phyloP scores from a whole-genome alignment of 2,329 filamentous ascomycete species.

The Eutypa lata region DNA sequence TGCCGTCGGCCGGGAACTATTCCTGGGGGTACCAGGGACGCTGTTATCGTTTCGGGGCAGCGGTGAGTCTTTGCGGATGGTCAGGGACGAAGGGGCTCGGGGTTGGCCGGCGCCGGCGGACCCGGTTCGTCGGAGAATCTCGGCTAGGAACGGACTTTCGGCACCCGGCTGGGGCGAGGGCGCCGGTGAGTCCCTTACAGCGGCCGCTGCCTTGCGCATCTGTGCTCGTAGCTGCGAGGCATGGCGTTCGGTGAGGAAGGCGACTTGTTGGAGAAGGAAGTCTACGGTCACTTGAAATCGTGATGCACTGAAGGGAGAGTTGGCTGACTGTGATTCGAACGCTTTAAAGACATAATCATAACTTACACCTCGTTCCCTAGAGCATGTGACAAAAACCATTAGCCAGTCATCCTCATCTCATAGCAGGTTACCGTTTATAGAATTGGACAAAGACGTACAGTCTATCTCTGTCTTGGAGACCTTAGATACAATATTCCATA shows the following conservation, averaged over 20 bases:
- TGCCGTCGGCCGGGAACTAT: constrained; percentile 40
- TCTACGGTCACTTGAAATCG: constrained; percentile 81
- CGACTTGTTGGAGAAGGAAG: constrained; percentile 89
- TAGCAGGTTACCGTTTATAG: constrained; percentile 5
- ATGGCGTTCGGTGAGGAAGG: constrained; percentile 89
- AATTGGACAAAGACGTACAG: constrained; percentile 54
- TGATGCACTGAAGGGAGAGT: constrained; percentile 53
- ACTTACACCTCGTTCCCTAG: constrained; percentile 75
- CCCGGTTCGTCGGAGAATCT: constrained; percentile 48
- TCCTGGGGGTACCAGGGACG: constrained; percentile 40
- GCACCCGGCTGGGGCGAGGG: constrained; percentile 55
- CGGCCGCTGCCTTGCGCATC: constrained; percentile 71
- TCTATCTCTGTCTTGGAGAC: constrained; percentile 81
- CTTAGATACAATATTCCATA: constrained; percentile 88
- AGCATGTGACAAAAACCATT: constrained; percentile 6
- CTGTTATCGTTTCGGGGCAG: constrained; percentile 45
- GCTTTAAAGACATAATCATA: constrained; percentile 3
- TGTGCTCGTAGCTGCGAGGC: constrained; percentile 86
- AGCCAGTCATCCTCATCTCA: constrained; percentile 1
- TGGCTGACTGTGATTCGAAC: constrained; percentile 9
- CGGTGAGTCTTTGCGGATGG: constrained; percentile 57
- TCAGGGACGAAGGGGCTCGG: constrained; percentile 51
- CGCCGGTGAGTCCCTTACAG: constrained; percentile 52
- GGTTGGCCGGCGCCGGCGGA: constrained; percentile 45
- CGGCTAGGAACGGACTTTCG: constrained; percentile 39